Base-by-base conservation (phyloP, 2,329 filamentous ascomycete species). In the Diplodia mutila region DNA sequence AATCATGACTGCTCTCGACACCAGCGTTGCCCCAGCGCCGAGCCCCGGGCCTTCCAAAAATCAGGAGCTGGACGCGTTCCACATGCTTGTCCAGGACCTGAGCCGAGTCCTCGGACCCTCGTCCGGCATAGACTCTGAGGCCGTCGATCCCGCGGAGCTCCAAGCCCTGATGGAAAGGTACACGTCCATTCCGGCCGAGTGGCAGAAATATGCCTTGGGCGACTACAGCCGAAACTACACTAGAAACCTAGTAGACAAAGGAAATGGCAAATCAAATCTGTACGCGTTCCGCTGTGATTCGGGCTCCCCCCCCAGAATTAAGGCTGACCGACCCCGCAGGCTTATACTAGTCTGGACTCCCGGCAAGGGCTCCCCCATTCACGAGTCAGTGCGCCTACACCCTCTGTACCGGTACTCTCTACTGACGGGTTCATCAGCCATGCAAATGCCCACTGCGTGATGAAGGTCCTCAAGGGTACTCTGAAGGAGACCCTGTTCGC, bases 271-370 rank as follows among this genome's bases (percentile, higher is more conserved):
- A 79, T 89, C 88, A 74, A 92, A 92, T 73, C 78, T 92, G 77
- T 89, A n/a, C 0, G 16, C 34, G n/a, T 21, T 61, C 18, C 25
- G 42, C 65, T 42, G 42, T 65, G 37, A 42, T 2, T 61, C 65
- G 46, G 54, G 21, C 8, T 55, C 32, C 55, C 27, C 65, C 32
- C 27, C 65, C 46, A 46, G 77, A 68, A 75, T 68, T 37, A 46
- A 59, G 64, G 66, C 73, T 65, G 37, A 64, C 52, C 59, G 63
- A 61, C 67, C 46, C 52, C 34, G 12, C 48, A 77, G 94, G 91
- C 86, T 97, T 70, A 87, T 97, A 57, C 87, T 97, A 49, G 93
- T 97, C 48, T 97, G 94, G 94, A 90, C 89, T 18, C 93, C 94
- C 0, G 91, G 91, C 63, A 92, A 92, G 80, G 87, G 87, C 46